Conservation (phyloP, 2,329 filamentous ascomycete genomes). For the Neospermospora avenae region DNA sequence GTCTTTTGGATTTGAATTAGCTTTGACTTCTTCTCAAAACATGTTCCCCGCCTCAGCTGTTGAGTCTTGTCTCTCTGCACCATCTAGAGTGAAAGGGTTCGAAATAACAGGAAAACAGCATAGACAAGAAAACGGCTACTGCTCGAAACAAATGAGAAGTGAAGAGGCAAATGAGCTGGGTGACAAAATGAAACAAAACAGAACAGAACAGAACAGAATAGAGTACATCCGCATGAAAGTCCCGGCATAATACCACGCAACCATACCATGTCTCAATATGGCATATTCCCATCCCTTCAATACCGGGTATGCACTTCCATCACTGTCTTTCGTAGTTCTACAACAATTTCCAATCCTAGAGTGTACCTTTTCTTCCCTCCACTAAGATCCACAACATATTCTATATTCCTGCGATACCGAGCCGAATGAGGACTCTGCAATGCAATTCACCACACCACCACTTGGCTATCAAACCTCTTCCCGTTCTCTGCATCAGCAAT, state of each 20-base stretch:
- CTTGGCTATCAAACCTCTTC: neutral
- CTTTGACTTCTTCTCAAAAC: neutral
- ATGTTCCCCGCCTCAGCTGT: neutral
- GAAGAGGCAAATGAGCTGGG: neutral
- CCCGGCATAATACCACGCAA: neutral
- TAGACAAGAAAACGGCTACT: neutral
- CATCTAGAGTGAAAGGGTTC: neutral
- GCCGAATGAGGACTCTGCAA: too few relatives aligned
- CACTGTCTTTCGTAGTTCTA: too few relatives aligned
- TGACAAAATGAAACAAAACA: neutral
- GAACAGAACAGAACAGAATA: neutral
- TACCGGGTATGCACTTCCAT: neutral
- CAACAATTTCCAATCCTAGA: too few relatives aligned
- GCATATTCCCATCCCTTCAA: neutral
- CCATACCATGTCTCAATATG: neutral
- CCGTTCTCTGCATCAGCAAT: too few relatives aligned
- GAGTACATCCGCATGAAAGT: neutral
- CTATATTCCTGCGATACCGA: neutral
- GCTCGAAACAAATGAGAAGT: neutral
- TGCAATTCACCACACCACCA: neutral
- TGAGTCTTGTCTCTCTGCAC: neutral
- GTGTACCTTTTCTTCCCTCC: too few relatives aligned
- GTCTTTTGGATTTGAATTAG: constrained; percentile 18
- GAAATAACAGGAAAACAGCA: neutral
- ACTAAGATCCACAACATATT: neutral